Base-by-base conservation (phyloP, 164 flowering plant genomes). In the Tetrastigma voinierianum region DNA sequence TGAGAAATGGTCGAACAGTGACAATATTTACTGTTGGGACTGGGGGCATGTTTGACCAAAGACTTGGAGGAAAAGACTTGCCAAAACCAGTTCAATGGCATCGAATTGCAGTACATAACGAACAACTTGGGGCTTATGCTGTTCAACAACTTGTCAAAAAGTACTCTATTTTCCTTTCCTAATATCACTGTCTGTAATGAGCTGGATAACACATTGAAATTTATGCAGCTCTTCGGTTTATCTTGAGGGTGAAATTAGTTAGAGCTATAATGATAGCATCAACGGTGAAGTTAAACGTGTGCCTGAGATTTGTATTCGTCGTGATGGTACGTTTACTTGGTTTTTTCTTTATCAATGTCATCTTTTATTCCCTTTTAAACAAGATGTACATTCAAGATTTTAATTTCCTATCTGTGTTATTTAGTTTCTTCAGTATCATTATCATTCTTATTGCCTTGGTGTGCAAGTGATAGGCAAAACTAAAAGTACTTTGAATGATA, bases 1-100 rank as follows among this genome's bases (percentile, higher is more conserved):
- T 95, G 81, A 86, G 96, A 66, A 92, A 84, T 82, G 98, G 98
- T 9, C 71, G 74, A 71, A 90, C 89, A 9, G 82, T 95, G n/a
- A 92, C 99, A 20, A 88, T 91, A 57, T 92, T 92, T 71, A 90
- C 94, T n/a, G n/a, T 95, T 63, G 98, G 98, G 63, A 95, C 98
- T 48, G 98, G 96, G 10, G 12, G n/a, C n/a, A 80, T 95, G 96
- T n/a, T 90, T 86, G 99, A 95, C 74, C 97, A 89, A 67, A 86
- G 98, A 71, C 71, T 72, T 69, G 81, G 79, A 51, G 69, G 73
- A 71, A n/a, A 67, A 16, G 76, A 84, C 68, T 69, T 83, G 80
- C n/a, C 93, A 18, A 88, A 69, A 76, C 98, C 98, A 14, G 94
- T 85, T 73, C 99, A 92, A 49, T 95, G 99, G 99, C 98, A 92